Percentiles rank a stretch among this genome's conserved stretches.
Conservation (phyloP, 768 basidiomycete genomes). For the Glaciozyma antarctica region DNA sequence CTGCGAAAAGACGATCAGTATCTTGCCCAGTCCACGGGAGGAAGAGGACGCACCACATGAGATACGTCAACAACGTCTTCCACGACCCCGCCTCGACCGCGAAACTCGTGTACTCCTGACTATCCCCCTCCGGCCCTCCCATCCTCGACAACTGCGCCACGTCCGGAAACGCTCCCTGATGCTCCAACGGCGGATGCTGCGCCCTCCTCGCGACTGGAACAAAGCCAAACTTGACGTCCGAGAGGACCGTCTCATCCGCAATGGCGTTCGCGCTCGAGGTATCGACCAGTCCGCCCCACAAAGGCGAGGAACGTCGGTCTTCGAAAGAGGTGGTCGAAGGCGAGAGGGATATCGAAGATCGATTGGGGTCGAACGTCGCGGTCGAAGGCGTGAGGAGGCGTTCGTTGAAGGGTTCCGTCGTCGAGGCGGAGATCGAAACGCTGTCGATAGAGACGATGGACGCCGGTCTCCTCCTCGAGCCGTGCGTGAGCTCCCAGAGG, state of each 20-base stretch:
- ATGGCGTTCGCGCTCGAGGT: neutral
- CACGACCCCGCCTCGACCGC: conserved; percentile 28
- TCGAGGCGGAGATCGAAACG: neutral
- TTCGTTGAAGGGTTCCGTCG: neutral
- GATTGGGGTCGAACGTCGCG: neutral
- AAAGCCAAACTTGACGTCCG: conserved; percentile 19
- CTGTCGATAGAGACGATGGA: too few species aligned
- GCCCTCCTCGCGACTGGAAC: conserved; percentile 1
- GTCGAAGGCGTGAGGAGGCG: neutral
- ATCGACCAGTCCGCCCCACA: conserved; percentile 17
- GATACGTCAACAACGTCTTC: conserved; percentile 15
- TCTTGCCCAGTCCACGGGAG: neutral
- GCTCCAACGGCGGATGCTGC: conserved; percentile 11
- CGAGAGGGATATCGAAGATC: neutral
- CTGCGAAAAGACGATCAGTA: neutral
- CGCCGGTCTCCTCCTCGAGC: neutral
- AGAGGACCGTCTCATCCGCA: conserved; percentile 8
- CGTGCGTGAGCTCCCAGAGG: neutral
- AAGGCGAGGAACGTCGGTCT: conserved; percentile 5
- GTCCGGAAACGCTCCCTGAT: conserved; percentile 16
- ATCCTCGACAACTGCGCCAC: conserved; percentile 18
- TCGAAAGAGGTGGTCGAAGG: neutral
- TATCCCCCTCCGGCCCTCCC: neutral
- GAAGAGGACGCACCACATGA: conserved; percentile 19
- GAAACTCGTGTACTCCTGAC: conserved; percentile 8